phyloP scores from a whole-genome alignment of 768 basidiomycete genomes.

The Mycena kentingensis region DNA sequence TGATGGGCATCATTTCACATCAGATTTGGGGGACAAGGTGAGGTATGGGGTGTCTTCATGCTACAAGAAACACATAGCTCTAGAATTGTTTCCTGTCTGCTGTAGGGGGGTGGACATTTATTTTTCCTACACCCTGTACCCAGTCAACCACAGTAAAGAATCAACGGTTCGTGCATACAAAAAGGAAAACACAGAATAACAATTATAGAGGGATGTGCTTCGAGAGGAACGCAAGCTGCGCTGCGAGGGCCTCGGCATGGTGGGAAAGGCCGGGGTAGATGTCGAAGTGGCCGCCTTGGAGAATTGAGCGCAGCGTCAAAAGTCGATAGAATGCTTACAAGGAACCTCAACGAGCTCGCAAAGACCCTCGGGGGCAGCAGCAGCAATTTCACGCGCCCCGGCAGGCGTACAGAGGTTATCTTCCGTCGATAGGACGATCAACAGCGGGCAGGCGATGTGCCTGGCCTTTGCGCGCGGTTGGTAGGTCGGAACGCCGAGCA shows the following conservation, averaged over 20 bases:
- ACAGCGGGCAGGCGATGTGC: constrained; percentile 22
- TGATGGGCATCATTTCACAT: no score
- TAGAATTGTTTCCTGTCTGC: no score
- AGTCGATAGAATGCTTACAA: constrained; percentile 13
- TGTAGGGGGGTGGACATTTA: no score
- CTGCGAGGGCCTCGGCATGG: constrained; percentile 19
- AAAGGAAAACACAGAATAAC: no score
- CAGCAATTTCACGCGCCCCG: constrained; percentile 15
- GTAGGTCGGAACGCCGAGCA: constrained; percentile 16
- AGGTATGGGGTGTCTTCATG: no score
- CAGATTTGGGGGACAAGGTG: no score
- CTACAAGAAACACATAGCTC: no score
- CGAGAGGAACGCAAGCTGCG: constrained; percentile 29
- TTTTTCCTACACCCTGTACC: no score
- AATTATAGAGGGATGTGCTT: constrained; percentile 28
- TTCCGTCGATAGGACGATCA: constrained; percentile 23
- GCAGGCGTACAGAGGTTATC: constrained; percentile 25
- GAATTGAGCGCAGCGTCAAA: no score
- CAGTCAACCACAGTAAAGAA: no score
- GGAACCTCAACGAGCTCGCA: constrained; percentile 24
- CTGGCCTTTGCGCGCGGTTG: constrained; percentile 18
- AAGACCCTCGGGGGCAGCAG: constrained; percentile 8
- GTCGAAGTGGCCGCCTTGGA: constrained; percentile 32
- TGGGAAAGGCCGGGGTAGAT: constrained; percentile 26
- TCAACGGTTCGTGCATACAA: no score